Conservation (phyloP, 2,329 filamentous ascomycete species). For the Thelonectria rubi region DNA sequence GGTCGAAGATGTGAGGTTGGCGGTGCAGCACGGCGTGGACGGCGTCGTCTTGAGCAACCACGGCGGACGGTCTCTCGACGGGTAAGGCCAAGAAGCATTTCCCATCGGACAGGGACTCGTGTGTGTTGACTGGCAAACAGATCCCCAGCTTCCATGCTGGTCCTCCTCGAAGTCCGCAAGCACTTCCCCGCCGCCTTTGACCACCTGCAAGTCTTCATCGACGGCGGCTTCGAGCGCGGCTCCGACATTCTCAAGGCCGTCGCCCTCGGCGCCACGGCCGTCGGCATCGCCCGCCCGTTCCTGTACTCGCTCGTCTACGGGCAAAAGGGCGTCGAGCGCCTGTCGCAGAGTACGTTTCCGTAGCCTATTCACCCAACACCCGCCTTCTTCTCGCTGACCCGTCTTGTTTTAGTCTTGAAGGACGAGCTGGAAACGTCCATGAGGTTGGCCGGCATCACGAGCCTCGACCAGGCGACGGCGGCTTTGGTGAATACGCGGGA, state of each 20-base stretch:
- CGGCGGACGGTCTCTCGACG: constrained; percentile 65
- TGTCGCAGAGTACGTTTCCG: constrained; percentile 60
- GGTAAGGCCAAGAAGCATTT: constrained; percentile 33
- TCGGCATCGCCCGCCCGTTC: constrained; percentile 62
- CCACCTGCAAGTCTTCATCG: constrained; percentile 61
- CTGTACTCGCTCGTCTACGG: constrained; percentile 64
- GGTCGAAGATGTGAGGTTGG: constrained; percentile 62
- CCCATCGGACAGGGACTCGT: rapidly evolving
- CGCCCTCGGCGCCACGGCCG: constrained; percentile 61
- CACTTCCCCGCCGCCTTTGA: constrained; percentile 59
- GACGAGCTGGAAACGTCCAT: constrained; percentile 46
- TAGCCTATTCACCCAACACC: rapidly evolving
- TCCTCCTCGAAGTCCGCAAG: constrained; percentile 61
- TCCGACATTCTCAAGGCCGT: constrained; percentile 64
- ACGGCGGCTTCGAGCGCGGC: constrained; percentile 62
- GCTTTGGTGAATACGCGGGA: constrained; percentile 46
- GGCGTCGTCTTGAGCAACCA: constrained; percentile 68
- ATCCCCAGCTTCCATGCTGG: constrained; percentile 57
- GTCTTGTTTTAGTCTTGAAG: constrained; percentile 35
- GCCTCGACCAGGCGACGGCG: constrained; percentile 41
- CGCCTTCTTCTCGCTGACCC: not conserved
- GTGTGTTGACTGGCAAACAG: constrained; percentile 16
- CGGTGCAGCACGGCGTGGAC: constrained; percentile 59
- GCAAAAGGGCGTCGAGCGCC: constrained; percentile 62
- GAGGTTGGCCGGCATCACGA: constrained; percentile 44